Conservation (phyloP, 169 alveolate species). For the Sarcocystis neurona region DNA sequence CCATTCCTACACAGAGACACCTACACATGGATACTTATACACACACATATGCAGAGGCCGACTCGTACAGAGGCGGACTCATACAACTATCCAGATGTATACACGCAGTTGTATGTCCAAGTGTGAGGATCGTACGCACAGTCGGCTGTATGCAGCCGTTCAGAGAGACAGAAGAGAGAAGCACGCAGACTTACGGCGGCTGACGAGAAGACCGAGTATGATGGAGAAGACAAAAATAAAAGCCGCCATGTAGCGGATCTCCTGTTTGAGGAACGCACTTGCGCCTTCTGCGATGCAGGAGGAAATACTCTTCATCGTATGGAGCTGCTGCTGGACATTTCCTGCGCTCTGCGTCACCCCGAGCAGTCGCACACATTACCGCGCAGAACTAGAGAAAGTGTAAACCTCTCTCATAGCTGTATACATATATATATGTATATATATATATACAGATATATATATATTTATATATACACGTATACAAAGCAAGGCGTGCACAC, state of each 20-base stretch:
- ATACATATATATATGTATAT: not conserved
- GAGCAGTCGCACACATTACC: too few relatives aligned
- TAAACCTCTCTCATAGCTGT: not conserved
- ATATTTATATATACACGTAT: too few relatives aligned
- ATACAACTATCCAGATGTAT: too few relatives aligned
- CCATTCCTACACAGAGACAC: too few relatives aligned
- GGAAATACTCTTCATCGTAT: slow-evolving; percentile 77
- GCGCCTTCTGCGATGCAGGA: slow-evolving; percentile 87
- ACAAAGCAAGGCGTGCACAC: too few relatives aligned
- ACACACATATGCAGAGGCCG: too few relatives aligned
- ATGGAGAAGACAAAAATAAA: slow-evolving; percentile 81
- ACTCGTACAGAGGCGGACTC: too few relatives aligned
- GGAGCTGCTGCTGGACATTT: slow-evolving; percentile 64
- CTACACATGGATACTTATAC: too few relatives aligned
- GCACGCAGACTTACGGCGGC: slow-evolving; percentile 20
- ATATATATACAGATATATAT: not conserved
- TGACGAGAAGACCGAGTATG: slow-evolving; percentile 66
- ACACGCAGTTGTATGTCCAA: too few relatives aligned
- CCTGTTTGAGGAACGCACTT: slow-evolving; percentile 84
- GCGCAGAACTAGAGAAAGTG: not conserved
- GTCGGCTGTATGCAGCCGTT: too few relatives aligned
- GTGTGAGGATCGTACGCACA: too few relatives aligned
- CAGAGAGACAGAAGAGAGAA: not conserved
- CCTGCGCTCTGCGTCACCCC: slow-evolving; percentile 33
- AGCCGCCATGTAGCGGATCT: slow-evolving; percentile 80